A percentile compares a stretch with the other conserved stretches of the same genome.
Conservation (phyloP, 2,329 filamentous ascomycete genomes). For the Truncatella angustata region DNA sequence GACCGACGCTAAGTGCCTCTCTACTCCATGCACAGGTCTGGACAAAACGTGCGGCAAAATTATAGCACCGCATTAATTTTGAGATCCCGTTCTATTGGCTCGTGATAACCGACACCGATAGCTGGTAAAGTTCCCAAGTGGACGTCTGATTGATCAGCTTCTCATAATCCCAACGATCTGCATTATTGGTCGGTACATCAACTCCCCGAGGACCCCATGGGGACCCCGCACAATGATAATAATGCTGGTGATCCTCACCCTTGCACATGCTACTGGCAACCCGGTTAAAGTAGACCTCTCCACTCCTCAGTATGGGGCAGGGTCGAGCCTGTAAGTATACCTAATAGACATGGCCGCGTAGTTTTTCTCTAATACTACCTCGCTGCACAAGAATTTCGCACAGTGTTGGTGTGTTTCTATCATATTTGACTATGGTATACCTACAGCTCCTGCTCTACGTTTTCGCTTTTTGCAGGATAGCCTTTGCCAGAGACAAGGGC, state of each 20-base stretch:
- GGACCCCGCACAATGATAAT: conserved; percentile 21
- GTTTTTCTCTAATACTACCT: not conserved
- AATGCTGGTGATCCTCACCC: conserved; percentile 13
- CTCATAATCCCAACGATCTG: not conserved
- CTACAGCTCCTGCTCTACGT: conserved; percentile 8
- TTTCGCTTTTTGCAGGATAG: conserved; percentile 6
- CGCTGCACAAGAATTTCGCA: not conserved
- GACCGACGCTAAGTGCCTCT: no score
- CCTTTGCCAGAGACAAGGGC: conserved; percentile 9
- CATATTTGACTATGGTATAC: conserved; percentile 8
- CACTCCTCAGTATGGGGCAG: conserved; percentile 3
- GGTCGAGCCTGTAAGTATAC: no score
- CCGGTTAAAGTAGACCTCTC: conserved; percentile 19
- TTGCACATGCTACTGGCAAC: conserved; percentile 2
- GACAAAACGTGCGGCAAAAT: no score
- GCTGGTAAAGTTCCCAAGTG: no score
- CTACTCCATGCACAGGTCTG: no score
- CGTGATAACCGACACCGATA: no score
- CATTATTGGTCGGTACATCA: conserved; percentile 17
- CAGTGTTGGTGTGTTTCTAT: not conserved
- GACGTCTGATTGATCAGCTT: not conserved
- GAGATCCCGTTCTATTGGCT: no score
- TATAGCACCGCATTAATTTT: no score
- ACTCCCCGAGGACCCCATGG: conserved; percentile 15
- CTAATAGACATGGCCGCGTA: not conserved